Base-by-base conservation (phyloP, 352 stramenopile species). In the Peronospora tabacina region DNA sequence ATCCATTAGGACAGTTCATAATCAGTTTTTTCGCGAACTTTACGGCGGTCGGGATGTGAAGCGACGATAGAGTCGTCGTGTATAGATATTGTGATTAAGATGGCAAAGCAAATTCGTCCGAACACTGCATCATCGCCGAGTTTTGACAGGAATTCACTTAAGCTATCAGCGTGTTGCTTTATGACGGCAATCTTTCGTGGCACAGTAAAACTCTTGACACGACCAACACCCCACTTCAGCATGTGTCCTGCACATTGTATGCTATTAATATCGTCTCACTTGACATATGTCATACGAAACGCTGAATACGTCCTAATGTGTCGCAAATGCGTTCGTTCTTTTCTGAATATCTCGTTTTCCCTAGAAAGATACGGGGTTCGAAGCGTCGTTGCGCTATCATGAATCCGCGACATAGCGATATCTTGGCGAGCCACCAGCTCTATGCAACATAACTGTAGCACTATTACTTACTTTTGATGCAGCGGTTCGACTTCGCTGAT, bases 11-110 rank as follows among this genome's bases (percentile, higher is more conserved):
- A 59, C 48, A 10, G 52, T 56, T 19, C 61, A 72, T 44, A 58
- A 55, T 8, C 49, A 52, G 26, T 68, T 73, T 22, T 73, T 70
- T 51, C 64, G 61, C n/a, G 45, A 68, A 0, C 57, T 73, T n/a
- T 63, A 70, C 32, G 46, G 17, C 34, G 36, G 33, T 15, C n/a
- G 37, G 16, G 44, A 41, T 49, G 8, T 15, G 7, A 26, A 9
- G 17, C 9, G 28, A 45, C 15, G 35, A 30, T 39, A 49, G 17
- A 44, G 28, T 32, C 4, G 17, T 32, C 15, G 7, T 32, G 28
- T 32, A 5, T 26, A 26, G 22, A 6, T 7, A 26, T 26, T 32
- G 28, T 12, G 3, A 12, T 3, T 12, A 32, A 32, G 11, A 3
- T 12, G 7, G 28, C 28, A 32, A 7, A 32, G 28, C 28, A 32